Evolutionary conservation across 2,329 filamentous ascomycete genomes (phyloP), one percentile per base, ranked within the genome.

Genomic region (Aspergillus ochraceoroseus): DNA sequence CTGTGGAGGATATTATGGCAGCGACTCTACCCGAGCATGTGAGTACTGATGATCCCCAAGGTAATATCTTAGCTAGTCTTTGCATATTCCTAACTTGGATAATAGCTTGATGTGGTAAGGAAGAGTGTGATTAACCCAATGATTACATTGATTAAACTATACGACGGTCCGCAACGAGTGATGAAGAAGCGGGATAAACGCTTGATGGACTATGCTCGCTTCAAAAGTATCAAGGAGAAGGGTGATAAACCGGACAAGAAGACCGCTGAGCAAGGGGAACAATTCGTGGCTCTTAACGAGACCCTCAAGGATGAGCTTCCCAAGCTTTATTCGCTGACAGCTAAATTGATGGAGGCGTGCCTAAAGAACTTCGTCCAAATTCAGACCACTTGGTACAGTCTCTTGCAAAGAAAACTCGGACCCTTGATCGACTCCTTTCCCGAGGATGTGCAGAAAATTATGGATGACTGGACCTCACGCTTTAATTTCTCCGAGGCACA

Each of bases 141-240:
- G 63, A 77, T 86, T 52, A 76, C 78, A 31, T 75, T 89, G 19
- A 84, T 92, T 60, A 82, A 85, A 56, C 74, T 87, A 6, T 89
- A 94, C 56, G 82, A 85, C 38, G 85, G 86, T 23, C 88, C 90
- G 2, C 85, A 88, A 33, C 77, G 88, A 44, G 83, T 92, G 3
- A 95, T 96, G 79, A 86, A 88, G 59, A 95, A 96, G 69, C 84
- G 92, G 15, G 83, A 89, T 54, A 96, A 96, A 70, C 83, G 87
- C n/a, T 77, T 94, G 9, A 70, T 90, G 11, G 88, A 95, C 58
- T 96, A 86, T 63, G 87, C 90, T 50, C 85, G 85, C 52, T 87
- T 79, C 53, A 82, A 86, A 56, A 79, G 84, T 52, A 74, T 89
- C 43, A 83, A 84, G 57, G 85, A 87, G 30, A 75, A 79, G 22